Base-by-base conservation (phyloP, 208 protist genomes). In the Phytomonas sp. region DNA sequence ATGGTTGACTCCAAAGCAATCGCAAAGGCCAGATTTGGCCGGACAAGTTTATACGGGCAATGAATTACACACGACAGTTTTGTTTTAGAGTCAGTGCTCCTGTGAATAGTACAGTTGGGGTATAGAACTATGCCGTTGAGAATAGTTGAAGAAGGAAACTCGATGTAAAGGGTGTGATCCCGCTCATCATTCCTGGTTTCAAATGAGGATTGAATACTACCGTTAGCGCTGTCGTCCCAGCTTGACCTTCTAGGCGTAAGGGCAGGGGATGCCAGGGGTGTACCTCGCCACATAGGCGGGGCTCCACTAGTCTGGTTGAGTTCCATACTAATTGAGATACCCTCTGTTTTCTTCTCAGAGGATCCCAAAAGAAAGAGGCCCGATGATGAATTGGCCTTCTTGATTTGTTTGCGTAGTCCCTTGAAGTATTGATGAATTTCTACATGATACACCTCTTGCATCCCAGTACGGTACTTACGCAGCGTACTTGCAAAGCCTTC, bases 351-450 rank as follows among this genome's bases (percentile, higher is more conserved):
- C 7, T 75, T 73, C 60, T 89, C 77, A 16, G 76, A 75, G 42
- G 78, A 70, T 36, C 89, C 88, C 52, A 94, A 71, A 36, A 83
- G 70, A 40, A 87, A 87, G 3, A 77, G 76, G 66, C 79, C 79
- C 1, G 45, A 56, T 26, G 78, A 89, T 34, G 71, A 59, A 64
- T 78, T 83, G 32, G 90, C 80, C 56, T 81, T 86, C 56, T 82
- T 80, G 2, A 91, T 72, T 60, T 91, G 78, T 45, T 66, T 68
- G 49, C 78, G 78, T 5, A 94, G 60, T n/a, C 73, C 70, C 71
- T 91, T 88, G 75, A 94, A 89, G 69, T 94, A 95, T 42, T 74
- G 75, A 11, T 76, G 64, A 29, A 92, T 84, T 72, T 95, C 86
- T 0, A 88, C 66, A 2, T 81, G 77, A 71, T 93, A 94, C 0